Conservation (phyloP, 495 filamentous ascomycete genomes). For the Hypoxylon lienhwacheense region DNA sequence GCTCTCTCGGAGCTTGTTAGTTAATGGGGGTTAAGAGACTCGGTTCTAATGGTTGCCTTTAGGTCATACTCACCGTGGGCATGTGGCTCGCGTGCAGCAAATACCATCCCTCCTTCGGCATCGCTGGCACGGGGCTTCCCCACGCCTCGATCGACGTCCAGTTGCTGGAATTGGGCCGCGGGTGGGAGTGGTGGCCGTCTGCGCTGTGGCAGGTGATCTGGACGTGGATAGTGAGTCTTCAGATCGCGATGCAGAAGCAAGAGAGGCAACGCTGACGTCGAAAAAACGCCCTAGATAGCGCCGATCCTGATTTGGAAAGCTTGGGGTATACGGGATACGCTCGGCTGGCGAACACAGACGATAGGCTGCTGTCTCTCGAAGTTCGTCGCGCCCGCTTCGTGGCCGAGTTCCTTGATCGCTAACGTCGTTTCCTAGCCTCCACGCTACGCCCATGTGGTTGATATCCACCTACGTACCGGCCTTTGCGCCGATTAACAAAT, state of each 20-base stretch:
- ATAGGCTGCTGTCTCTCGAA: slow-evolving; percentile 60
- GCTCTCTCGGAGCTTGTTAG: no score
- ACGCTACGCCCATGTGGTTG: slow-evolving; percentile 68
- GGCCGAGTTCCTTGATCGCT: neutral
- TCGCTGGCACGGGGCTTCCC: slow-evolving; percentile 48
- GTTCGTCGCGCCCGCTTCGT: slow-evolving; percentile 33
- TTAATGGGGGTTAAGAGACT: no score
- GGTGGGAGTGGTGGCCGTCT: slow-evolving; percentile 71
- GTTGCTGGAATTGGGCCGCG: slow-evolving; percentile 47
- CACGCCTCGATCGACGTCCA: slow-evolving; percentile 55
- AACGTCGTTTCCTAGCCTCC: slow-evolving; percentile 51
- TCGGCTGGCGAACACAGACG: slow-evolving; percentile 70
- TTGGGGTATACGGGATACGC: slow-evolving; percentile 61
- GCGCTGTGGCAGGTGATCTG: slow-evolving; percentile 66
- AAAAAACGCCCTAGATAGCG: slow-evolving; percentile 34
- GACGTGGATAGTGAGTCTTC: slow-evolving; percentile 60
- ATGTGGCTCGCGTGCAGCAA: slow-evolving; percentile 68
- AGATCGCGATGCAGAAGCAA: slow-evolving; percentile 50
- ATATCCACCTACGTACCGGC: slow-evolving; percentile 59
- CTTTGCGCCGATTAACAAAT: slow-evolving; percentile 57
- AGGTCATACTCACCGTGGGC: slow-evolving; percentile 61
- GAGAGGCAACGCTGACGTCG: no score
- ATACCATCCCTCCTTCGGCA: slow-evolving; percentile 56
- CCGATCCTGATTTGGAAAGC: slow-evolving; percentile 48
- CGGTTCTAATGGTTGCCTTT: neutral